These are phyloP conservation scores for Candida dubliniensis DNA, from an alignment of 1,139 yeast genomes.

Conservation along the genomic window DNA sequence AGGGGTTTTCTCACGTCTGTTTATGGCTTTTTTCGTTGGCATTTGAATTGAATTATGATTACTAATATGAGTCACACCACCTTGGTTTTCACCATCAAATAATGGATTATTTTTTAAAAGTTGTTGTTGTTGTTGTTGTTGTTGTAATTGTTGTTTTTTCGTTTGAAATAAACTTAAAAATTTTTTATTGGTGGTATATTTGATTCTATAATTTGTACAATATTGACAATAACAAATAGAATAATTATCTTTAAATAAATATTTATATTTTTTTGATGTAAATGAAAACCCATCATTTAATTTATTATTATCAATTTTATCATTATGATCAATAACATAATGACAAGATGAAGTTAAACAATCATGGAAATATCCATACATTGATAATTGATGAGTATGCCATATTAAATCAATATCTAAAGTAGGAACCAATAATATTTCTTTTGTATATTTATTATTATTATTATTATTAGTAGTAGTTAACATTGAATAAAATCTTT, in stretches of 20 bases:
- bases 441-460: too few species aligned
- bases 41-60: slow-evolving; percentile 18
- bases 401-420: slow-evolving; percentile 40
- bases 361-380: slow-evolving; percentile 23
- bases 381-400: slow-evolving; percentile 40
- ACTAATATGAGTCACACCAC: slow-evolving; percentile 19
- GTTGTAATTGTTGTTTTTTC: too few species aligned
- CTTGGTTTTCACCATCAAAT: not conserved
- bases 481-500: not conserved
- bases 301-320: slow-evolving; percentile 14
- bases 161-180: not conserved
- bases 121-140: too few species aligned
- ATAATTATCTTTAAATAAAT: slow-evolving; percentile 14
- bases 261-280: slow-evolving; percentile 16
- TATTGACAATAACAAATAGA: slow-evolving; percentile 17
- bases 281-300: slow-evolving; percentile 13
- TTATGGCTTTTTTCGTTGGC: slow-evolving; percentile 7
- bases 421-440: slow-evolving; percentile 38
- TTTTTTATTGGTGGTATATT: not conserved
- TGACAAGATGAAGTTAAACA: slow-evolving; percentile 15
- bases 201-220: slow-evolving; percentile 9
- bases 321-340: slow-evolving; percentile 17
- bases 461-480: too few species aligned
- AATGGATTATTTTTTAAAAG: not conserved
- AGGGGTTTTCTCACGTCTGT: not conserved